Evolutionary conservation across 2,329 filamentous ascomycete genomes (phyloP).

Genomic region (Penicillium sp.): DNA sequence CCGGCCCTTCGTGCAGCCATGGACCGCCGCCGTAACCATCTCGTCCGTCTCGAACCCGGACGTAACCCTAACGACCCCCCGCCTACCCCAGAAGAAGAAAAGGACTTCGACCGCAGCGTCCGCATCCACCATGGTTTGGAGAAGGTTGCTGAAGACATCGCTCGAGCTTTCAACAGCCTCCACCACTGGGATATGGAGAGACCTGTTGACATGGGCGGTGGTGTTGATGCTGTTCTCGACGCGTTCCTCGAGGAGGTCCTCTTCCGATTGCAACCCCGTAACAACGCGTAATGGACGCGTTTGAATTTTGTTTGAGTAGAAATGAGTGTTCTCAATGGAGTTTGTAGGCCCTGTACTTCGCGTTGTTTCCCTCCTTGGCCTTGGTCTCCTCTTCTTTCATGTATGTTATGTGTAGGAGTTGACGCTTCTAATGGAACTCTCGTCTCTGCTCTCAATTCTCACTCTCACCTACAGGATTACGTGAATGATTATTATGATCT

Average conservation of each 20-base stretch:
- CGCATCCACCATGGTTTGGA: constrained; percentile 24
- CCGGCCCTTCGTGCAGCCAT: constrained; percentile 90
- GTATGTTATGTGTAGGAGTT: constrained; percentile 2
- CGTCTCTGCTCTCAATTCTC: neutral
- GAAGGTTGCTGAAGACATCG: constrained; percentile 72
- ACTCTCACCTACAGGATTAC: neutral
- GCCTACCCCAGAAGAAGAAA: constrained; percentile 20
- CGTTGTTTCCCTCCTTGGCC: neutral
- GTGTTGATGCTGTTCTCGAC: constrained; percentile 84
- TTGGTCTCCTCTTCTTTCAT: neutral
- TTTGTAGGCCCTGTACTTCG: neutral
- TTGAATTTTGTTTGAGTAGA: neutral
- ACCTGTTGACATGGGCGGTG: constrained; percentile 90
- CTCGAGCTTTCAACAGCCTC: constrained; percentile 82
- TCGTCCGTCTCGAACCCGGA: constrained; percentile 45
- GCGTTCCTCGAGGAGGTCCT: constrained; percentile 91
- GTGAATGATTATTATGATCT: neutral
- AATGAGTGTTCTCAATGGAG: neutral
- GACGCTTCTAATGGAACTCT: neutral
- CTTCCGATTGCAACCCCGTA: constrained; percentile 76
- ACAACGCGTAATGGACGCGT: constrained; percentile 34
- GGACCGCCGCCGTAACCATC: constrained; percentile 67
- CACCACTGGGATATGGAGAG: constrained; percentile 83
- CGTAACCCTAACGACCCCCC: constrained; percentile 23
- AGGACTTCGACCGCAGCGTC: constrained; percentile 22